These are phyloP conservation scores for Phialophora tarda DNA, from an alignment of 2,329 filamentous ascomycete species.

Conservation along the genomic window DNA sequence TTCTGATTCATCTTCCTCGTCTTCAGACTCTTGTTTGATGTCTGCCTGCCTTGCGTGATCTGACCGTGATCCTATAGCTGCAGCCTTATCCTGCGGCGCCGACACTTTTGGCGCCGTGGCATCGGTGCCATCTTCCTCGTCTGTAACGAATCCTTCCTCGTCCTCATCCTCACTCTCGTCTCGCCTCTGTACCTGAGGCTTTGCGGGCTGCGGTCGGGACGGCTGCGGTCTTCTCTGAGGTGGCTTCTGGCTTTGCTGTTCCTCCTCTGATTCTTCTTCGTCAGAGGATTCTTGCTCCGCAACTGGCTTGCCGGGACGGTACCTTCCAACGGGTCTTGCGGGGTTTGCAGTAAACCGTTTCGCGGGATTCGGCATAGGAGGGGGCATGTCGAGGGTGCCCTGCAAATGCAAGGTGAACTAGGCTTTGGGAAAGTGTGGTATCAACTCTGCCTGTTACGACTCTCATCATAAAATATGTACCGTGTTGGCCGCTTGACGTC, in stretches of 20 bases:
- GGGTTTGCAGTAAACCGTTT: conserved; percentile 96
- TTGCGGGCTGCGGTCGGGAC: conserved; percentile 45
- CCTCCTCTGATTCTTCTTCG: conserved; percentile 61
- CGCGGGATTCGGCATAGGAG: conserved; percentile 51
- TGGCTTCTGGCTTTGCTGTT: conserved; percentile 52
- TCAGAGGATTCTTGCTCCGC: conserved; percentile 55
- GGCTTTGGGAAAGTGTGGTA: background rate
- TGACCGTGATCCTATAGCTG: conserved; percentile 9
- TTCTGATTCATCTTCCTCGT: conserved; percentile 38
- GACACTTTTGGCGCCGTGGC: conserved; percentile 41
- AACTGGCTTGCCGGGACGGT: conserved; percentile 80
- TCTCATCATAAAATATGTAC: background rate
- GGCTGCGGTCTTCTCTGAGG: conserved; percentile 48
- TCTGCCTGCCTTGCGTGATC: background rate
- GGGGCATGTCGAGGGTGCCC: conserved; percentile 46
- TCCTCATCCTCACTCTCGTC: conserved; percentile 46
- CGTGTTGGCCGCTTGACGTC: background rate
- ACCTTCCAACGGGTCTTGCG: conserved; percentile 71
- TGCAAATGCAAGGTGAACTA: background rate
- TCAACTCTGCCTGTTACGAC: background rate
- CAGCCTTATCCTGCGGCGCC: conserved; percentile 31
- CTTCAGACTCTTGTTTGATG: conserved; percentile 19
- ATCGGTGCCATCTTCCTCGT: conserved; percentile 48
- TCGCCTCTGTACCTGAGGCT: conserved; percentile 22
- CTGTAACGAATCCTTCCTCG: conserved; percentile 66